Base-by-base conservation (phyloP, 192 early-diverging fungal genomes). In the Coemansia sp. region DNA sequence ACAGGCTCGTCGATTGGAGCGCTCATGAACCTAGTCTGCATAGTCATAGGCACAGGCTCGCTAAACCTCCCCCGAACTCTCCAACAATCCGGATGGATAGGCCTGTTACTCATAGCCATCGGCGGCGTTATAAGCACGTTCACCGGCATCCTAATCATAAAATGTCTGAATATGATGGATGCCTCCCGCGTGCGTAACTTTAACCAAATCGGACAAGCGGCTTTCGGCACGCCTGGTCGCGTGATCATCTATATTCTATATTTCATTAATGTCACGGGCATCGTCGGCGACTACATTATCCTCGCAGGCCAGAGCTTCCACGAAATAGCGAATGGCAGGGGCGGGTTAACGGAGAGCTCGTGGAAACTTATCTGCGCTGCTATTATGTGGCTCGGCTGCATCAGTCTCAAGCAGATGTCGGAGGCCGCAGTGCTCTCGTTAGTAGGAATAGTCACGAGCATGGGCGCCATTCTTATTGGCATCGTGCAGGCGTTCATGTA, bases 11-110 rank as follows among this genome's bases (percentile, higher is more conserved):
- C 77, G 34, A 69, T 85, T 34, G 70, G 81, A 17, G 89, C 85
- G 33, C 88, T 84, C 44, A 77, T 86, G 19, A 87, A 87, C 62
- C 74, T 90, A 11, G 79, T 87, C 8, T 93, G 92, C 62, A 87
- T 90, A 6, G 86, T 93, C 4, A 87, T 89, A 27, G 92, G 92
- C 40, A 89, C 89, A 1, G 93, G 93, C 10, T 85, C 88, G 11
- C 85, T 94, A 24, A 90, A 91, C 60, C 77, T 94, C 13, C 92
- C 93, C 3, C 91, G 86, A 45, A 88, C 92, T 2, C 76, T 94
- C 14, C 67, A 70, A 36, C 83, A 89, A 60, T 83, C 86, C 41
- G 93, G 93, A 3, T 94, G 93, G 93, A 81, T 93, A 34, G 88
- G 88, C 53, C 63, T 91, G 3, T 40, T 88, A 6, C 68, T 94